Evolutionary conservation across 169 alveolate genomes (phyloP), one percentile per base, ranked within the genome.

Genomic region (Eimeria necatrix): DNA sequence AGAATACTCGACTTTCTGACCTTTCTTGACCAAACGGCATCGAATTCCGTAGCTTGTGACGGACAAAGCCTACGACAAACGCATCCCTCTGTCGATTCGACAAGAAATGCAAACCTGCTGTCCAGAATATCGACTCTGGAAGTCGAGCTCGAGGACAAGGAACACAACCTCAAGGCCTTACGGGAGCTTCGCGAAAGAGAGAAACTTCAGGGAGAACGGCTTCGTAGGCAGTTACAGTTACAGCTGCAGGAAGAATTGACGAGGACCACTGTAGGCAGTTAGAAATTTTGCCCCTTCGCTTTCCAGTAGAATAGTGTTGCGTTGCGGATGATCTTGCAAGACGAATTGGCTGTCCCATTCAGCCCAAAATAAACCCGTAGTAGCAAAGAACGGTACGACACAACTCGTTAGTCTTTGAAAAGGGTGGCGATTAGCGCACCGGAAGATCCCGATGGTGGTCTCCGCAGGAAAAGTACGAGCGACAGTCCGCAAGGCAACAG

Each of bases 91-190:
- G 90, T 22, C 6, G 59, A 81, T 24, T 6, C 26, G 14, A 14
- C 90, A 7, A 81, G 56, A 10, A 81, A 53, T 81, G 90, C 70
- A 24, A 41, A 18, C 22, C 59, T 81, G 5, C 20, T 81, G 90
- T 81, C 90, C 73, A 81, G 41, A 81, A 81, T 81, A 49, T 81
- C 94, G 5, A 89, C 94, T 51, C 52, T 90, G 53, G 94, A 90
- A 70, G 88, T 90, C 7, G 89, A 71, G 53, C 48, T 90, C 14
- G 94, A 90, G 89, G 94, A 90, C 52, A 90, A 90, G n/a, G 88
- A 90, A 8, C 94, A 90, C 61, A 90, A 41, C 46, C 78, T 90
- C 16, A 52, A 71, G 56, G 94, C 94, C 52, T 52, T 90, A 32
- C 84, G 56, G 14, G 84, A 90, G 89, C 94, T 90, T 49, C 81